These are phyloP conservation scores for Pythium plurisporium DNA, from an alignment of 352 stramenopile genomes.

Conservation along the genomic window DNA sequence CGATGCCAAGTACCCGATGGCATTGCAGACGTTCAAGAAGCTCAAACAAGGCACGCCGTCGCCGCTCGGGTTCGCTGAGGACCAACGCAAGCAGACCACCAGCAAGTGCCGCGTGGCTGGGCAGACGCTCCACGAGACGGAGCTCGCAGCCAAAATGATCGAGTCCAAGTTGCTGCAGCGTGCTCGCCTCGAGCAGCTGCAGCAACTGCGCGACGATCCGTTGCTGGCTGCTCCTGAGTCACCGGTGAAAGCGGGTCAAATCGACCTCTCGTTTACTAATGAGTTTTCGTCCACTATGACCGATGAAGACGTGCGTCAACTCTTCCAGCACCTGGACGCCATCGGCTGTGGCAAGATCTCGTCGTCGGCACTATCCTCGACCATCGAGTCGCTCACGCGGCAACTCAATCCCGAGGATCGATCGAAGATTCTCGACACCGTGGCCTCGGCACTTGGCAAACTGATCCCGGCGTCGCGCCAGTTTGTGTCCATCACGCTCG, in stretches of 20 bases:
- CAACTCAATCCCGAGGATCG: slow-evolving; percentile 25
- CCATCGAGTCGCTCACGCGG: slow-evolving; percentile 37
- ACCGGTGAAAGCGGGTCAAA: not conserved
- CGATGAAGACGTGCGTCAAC: slow-evolving; percentile 16
- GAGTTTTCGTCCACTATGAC: not conserved
- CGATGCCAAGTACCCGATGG: slow-evolving; percentile 33
- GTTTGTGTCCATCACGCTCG: slow-evolving; percentile 22
- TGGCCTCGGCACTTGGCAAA: slow-evolving; percentile 13
- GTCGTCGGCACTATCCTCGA: slow-evolving; percentile 27
- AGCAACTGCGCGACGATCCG: slow-evolving; percentile 4
- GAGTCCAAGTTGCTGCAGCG: slow-evolving; percentile 17
- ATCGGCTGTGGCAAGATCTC: slow-evolving; percentile 50
- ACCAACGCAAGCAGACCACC: slow-evolving; percentile 33
- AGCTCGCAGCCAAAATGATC: slow-evolving; percentile 23
- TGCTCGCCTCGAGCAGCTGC: slow-evolving; percentile 1
- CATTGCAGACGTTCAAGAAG: slow-evolving; percentile 24
- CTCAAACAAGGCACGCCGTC: slow-evolving; percentile 15
- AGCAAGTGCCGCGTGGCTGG: slow-evolving; percentile 33
- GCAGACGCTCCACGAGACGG: slow-evolving; percentile 36
- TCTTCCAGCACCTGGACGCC: slow-evolving; percentile 53
- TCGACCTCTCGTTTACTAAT: not conserved
- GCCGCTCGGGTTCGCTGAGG: slow-evolving; percentile 16
- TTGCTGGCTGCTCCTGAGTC: slow-evolving; percentile 1
- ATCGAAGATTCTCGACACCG: not conserved
- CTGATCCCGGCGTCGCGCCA: slow-evolving; percentile 20